Evolutionary conservation across 2,329 filamentous ascomycete species (phyloP).

Genomic region (Graphium sp.): DNA sequence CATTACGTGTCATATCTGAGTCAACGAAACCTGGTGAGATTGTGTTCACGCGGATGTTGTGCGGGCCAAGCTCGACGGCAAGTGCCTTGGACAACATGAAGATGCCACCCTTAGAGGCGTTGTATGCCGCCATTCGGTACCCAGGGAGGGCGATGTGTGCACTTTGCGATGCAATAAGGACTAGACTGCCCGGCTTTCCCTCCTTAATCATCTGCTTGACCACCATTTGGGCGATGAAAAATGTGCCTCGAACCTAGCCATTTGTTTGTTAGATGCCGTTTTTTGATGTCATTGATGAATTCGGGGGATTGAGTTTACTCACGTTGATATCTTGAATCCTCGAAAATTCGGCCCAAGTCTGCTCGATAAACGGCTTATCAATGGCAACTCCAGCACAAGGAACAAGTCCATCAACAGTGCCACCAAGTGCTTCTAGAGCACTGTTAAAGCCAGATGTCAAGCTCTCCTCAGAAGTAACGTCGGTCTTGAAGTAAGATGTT

Average conservation of each 20-base stretch:
- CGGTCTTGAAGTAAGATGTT: constrained; percentile 13
- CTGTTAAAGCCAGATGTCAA: constrained; percentile 10
- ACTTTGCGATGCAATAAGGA: constrained; percentile 19
- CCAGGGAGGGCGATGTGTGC: constrained; percentile 17
- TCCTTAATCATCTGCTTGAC: constrained; percentile 21
- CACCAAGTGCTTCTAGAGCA: constrained; percentile 10
- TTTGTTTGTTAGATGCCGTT: rapidly evolving
- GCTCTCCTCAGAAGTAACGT: constrained; percentile 14
- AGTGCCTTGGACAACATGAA: constrained; percentile 20
- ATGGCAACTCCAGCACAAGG: constrained; percentile 20
- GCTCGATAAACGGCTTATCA: constrained; percentile 24
- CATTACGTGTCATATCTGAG: constrained; percentile 16
- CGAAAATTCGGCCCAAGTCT: constrained; percentile 22
- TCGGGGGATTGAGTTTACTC: constrained; percentile 4
- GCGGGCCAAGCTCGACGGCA: constrained; percentile 18
- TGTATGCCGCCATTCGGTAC: constrained; percentile 22
- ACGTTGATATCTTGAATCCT: constrained; percentile 23
- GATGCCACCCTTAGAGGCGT: constrained; percentile 22
- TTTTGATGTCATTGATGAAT: not conserved
- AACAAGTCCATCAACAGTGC: constrained; percentile 13
- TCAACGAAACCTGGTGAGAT: constrained; percentile 20
- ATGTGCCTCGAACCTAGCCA: constrained; percentile 19
- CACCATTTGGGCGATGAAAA: constrained; percentile 20
- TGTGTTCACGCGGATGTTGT: constrained; percentile 18
- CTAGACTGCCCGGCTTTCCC: constrained; percentile 18